These are phyloP conservation scores for Coemansia sp. DNA, from an alignment of 371 early-diverging fungal species.

Conservation along the genomic window DNA sequence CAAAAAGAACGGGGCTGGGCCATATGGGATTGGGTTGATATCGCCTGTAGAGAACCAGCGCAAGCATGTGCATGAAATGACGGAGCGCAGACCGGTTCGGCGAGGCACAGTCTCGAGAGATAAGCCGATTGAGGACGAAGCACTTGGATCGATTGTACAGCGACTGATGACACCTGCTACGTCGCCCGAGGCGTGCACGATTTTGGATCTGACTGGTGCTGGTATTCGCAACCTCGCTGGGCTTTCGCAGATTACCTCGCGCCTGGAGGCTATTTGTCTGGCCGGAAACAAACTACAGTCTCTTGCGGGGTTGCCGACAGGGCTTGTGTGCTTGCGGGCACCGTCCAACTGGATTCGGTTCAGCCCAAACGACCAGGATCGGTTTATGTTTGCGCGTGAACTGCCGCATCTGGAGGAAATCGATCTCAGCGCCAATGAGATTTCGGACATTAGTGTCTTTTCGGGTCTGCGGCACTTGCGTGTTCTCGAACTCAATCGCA, in stretches of 20 bases:
- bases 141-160: conserved; percentile 45
- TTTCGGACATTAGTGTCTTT: conserved; percentile 49
- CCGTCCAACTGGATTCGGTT: conserved; percentile 52
- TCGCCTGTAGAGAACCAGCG: conserved; percentile 41
- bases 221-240: conserved; percentile 51
- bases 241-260: conserved; percentile 41
- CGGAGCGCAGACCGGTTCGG: conserved; percentile 26
- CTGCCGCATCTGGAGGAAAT: conserved; percentile 51
- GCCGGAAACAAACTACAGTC: conserved; percentile 44
- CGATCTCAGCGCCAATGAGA: conserved; percentile 51
- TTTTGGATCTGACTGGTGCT: conserved; percentile 39
- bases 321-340: conserved; percentile 44
- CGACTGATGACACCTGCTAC: conserved; percentile 44
- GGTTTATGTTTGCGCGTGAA: conserved; percentile 42
- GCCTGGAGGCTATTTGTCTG: conserved; percentile 41
- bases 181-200: conserved; percentile 39
- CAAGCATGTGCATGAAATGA: conserved; percentile 34
- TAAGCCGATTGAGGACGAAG: conserved; percentile 41
- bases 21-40: conserved; percentile 42
- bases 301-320: conserved; percentile 41
- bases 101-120: conserved; percentile 8
- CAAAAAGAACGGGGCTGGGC: background rate
- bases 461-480: conserved; percentile 51
- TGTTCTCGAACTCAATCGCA: conserved; percentile 45
- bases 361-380: conserved; percentile 15